Evolutionary conservation across 768 basidiomycete species (phyloP), one percentile per base, ranked within the genome.

Genomic region (Phanerochaete sordida): DNA sequence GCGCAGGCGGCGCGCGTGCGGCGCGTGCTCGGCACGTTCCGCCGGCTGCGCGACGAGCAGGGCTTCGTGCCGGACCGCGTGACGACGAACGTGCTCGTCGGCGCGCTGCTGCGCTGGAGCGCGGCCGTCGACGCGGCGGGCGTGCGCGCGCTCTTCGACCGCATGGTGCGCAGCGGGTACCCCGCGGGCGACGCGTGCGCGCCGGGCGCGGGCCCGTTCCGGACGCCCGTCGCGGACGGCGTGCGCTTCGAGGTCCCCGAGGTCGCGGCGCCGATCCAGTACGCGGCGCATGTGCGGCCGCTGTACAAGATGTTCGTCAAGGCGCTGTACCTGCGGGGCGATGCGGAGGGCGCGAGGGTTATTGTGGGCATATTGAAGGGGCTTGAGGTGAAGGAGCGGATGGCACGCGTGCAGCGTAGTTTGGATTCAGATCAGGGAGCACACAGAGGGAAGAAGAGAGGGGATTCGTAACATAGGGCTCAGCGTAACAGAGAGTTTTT

Each of bases 241-340:
- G 8, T 23, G 35, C 21, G 39, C 16, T 59, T 27, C 44, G 45
- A 43, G 54, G 45, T 81, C n/a, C 74, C 79, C 11, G 70, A 71
- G 39, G 68, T 82, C 21, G 60, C 74, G n/a, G 57, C 75, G 43
- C 72, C 73, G 23, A 75, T 87, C 57, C 83, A 80, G 2, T 87
- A 85, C 56, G 74, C 77, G 58, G 77, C 73, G 58, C 87, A 91
- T 68, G 77, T 84, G n/a, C 74, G 77, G 59, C 90, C 90, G 44
- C 66, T 92, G 71, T 87, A 86, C 70, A 86, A 79, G 75, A 85
- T 85, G 83, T 85, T 92, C 71, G 82, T 88, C 66, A 84, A 80
- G 65, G 84, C 83, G 15, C 80, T 91, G 62, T 79, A 83, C 68
- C 53, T 75, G 44, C 73, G 84, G 28, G 79, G 79, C 23, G 90